Percentiles rank a stretch among this genome's conserved stretches.
These are phyloP conservation scores for Botryotinia narcissicola DNA, from an alignment of 2,329 filamentous ascomycete genomes.

Conservation along the genomic window DNA sequence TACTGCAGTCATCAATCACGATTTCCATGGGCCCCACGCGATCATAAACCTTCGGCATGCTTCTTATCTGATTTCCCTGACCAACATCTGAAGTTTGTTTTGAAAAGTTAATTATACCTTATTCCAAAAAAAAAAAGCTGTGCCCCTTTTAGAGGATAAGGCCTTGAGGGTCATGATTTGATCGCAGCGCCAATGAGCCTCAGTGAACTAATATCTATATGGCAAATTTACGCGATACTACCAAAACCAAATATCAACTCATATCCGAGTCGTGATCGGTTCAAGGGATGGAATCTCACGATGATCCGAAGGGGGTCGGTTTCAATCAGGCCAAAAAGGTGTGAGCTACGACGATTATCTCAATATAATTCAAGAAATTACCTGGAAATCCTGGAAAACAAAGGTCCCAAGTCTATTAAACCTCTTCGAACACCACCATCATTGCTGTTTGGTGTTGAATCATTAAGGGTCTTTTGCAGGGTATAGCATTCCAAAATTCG, in stretches of 20 bases:
- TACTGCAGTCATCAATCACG: constrained; percentile 3
- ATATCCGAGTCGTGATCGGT: background rate
- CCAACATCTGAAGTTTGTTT: background rate
- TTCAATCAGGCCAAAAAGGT: background rate
- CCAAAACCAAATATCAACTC: background rate
- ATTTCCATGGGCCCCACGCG: constrained; percentile 5
- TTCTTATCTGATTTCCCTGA: background rate
- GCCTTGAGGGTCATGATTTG: background rate
- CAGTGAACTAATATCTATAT: background rate
- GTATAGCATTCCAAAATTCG: background rate
- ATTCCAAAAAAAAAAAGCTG: background rate
- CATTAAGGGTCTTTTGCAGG: background rate
- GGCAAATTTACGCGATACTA: background rate
- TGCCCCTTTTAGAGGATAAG: background rate
- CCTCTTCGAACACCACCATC: background rate
- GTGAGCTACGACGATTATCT: background rate
- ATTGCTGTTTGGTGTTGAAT: background rate
- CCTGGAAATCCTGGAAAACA: background rate
- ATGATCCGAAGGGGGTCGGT: background rate
- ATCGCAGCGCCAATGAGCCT: background rate
- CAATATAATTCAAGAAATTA: background rate
- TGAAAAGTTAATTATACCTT: background rate
- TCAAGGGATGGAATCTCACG: background rate
- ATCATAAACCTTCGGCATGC: background rate
- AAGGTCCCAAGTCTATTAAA: background rate